These are phyloP conservation scores for Saturnispora ahearnii DNA, from an alignment of 805 yeast genomes.

Conservation along the genomic window DNA sequence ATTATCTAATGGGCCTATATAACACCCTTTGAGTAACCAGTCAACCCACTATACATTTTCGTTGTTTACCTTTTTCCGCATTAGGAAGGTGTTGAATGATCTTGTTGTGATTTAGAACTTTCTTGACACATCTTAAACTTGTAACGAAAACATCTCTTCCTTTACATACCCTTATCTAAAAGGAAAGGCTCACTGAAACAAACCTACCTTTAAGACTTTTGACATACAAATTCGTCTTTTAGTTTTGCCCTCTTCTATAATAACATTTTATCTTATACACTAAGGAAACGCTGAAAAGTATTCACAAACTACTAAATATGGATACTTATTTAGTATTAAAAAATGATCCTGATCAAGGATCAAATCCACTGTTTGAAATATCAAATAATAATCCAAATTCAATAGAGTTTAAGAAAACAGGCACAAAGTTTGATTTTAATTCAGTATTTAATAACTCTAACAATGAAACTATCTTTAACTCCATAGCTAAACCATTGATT, in stretches of 20 bases:
- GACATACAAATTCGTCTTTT: neutral
- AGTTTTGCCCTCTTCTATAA: neutral
- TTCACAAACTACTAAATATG: constrained; percentile 7
- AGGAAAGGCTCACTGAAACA: no score
- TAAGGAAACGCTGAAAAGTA: no score
- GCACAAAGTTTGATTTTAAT: constrained; percentile 22
- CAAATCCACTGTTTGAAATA: constrained; percentile 12
- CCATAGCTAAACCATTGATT: constrained; percentile 28
- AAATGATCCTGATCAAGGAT: neutral
- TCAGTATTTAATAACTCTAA: constrained; percentile 11
- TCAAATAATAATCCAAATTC: constrained; percentile 14
- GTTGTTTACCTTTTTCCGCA: constrained; percentile 2
- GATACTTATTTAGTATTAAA: constrained; percentile 13
- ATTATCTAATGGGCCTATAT: no score
- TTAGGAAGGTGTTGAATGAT: neutral
- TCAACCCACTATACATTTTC: neutral
- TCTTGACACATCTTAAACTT: neutral
- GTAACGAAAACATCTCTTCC: neutral
- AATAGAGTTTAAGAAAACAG: constrained; percentile 20
- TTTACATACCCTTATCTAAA: neutral
- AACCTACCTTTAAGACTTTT: no score
- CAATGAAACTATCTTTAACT: constrained; percentile 14
- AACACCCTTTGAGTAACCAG: neutral
- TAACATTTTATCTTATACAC: neutral
- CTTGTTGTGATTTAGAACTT: neutral